phyloP scores from a whole-genome alignment of 352 stramenopile genomes.

The Albugo laibachii region DNA sequence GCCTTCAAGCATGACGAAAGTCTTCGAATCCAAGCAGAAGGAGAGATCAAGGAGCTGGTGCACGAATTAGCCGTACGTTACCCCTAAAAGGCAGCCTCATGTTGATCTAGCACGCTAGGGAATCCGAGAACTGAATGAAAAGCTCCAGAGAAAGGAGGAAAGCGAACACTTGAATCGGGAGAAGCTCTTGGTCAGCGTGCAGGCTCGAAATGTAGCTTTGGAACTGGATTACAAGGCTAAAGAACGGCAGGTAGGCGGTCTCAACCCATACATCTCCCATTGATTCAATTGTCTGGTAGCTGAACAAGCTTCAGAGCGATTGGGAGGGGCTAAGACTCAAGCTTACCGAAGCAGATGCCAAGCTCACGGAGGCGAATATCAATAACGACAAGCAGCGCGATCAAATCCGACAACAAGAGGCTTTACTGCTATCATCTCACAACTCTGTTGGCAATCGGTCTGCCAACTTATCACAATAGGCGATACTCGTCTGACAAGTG shows the following conservation, averaged over 20 bases:
- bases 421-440: conserved; percentile 36
- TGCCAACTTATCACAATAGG: not conserved
- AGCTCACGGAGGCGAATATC: conserved; percentile 22
- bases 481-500: not conserved
- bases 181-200: conserved; percentile 24
- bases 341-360: conserved; percentile 32
- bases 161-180: conserved; percentile 21
- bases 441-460: conserved; percentile 32
- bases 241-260: conserved; percentile 14
- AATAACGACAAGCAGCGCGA: conserved; percentile 40
- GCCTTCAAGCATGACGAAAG: conserved; percentile 18
- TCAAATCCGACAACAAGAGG: conserved; percentile 56
- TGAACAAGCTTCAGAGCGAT: conserved; percentile 22
- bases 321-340: conserved; percentile 23
- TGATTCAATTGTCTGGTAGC: not conserved
- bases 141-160: conserved; percentile 1
- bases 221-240: conserved; percentile 41
- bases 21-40: conserved; percentile 19
- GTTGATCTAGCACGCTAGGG: not conserved
- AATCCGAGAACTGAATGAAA: conserved; percentile 2
- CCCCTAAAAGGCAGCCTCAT: not conserved
- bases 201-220: conserved; percentile 16
- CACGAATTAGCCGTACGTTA: conserved; percentile 31
- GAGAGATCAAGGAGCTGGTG: conserved; percentile 41
- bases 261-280: not conserved